Evolutionary conservation across 2,329 filamentous ascomycete genomes (phyloP).

Genomic region (Trichoderma aggressivum): DNA sequence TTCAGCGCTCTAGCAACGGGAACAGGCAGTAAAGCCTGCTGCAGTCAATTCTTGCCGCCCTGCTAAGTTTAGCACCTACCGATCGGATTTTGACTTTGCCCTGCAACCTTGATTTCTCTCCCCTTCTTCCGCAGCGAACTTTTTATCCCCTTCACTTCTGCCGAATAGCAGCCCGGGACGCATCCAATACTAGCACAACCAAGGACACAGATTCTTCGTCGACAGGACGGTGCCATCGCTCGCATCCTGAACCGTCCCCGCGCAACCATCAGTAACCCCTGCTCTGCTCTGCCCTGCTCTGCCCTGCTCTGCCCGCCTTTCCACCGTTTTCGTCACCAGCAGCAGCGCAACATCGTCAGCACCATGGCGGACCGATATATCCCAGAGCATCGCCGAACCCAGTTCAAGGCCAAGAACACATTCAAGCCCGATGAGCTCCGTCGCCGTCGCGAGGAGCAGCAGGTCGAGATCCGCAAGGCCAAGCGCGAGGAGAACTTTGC

Average conservation of each 20-base stretch:
- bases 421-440: conserved; percentile 99
- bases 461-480: conserved; percentile 97
- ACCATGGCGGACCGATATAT: conserved; percentile 99
- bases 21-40: neutral
- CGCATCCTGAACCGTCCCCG: conserved; percentile 24
- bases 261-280: conserved; percentile 23
- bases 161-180: conserved; percentile 9
- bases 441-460: conserved; percentile 96
- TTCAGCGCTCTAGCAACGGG: conserved; percentile 16
- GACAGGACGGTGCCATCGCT: conserved; percentile 13
- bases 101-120: conserved; percentile 12
- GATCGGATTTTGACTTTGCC: conserved; percentile 14
- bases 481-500: conserved; percentile 99
- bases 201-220: conserved; percentile 5
- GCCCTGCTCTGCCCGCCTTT: conserved; percentile 16
- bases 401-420: conserved; percentile 99
- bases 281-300: neutral
- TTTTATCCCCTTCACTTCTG: neutral
- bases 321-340: conserved; percentile 19
- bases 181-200: conserved; percentile 7
- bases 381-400: conserved; percentile 96
- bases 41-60: conserved; percentile 15
- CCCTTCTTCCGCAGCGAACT: neutral
- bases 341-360: conserved; percentile 34
- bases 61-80: neutral